Percentiles rank a stretch among this genome's conserved stretches.
phyloP scores from a whole-genome alignment of 73 alveolate genomes.

The Durusdinium trenchii region DNA sequence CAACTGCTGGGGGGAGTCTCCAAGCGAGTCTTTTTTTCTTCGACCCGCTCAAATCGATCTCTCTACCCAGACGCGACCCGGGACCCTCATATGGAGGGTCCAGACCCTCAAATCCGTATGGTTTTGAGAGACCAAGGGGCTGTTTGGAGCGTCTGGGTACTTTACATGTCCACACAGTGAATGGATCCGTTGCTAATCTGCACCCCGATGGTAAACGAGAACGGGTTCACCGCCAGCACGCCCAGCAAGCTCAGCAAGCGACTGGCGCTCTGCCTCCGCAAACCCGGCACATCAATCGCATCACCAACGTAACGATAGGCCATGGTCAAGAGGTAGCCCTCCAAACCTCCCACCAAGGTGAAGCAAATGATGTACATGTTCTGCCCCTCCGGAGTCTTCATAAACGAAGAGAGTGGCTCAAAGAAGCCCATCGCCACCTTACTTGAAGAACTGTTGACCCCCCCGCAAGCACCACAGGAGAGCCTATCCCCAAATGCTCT shows the following conservation, averaged over 20 bases:
- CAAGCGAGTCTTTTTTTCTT: no score
- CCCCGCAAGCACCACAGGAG: no score
- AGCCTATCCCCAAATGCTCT: no score
- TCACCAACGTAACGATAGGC: conserved; percentile 91
- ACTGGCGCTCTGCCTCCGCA: conserved; percentile 69
- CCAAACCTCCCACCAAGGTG: conserved; percentile 53
- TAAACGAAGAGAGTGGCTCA: background rate
- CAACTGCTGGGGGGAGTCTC: no score
- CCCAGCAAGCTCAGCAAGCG: conserved; percentile 86
- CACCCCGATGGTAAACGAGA: conserved; percentile 47
- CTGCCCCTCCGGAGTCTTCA: conserved; percentile 22
- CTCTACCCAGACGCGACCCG: no score
- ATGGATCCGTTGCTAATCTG: background rate
- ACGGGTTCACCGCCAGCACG: conserved; percentile 43
- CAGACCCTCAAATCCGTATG: no score
- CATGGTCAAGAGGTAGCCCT: conserved; percentile 87
- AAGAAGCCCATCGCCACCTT: no score
- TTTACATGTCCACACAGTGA: conserved; percentile 19
- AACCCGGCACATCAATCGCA: conserved; percentile 61
- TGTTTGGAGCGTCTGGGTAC: background rate
- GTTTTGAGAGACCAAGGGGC: no score
- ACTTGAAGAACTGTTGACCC: no score
- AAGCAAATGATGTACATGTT: conserved; percentile 41
- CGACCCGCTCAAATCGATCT: no score
- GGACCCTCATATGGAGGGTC: no score